phyloP scores from a whole-genome alignment of 2,329 filamentous ascomycete species.

The Fusarium nanum region DNA sequence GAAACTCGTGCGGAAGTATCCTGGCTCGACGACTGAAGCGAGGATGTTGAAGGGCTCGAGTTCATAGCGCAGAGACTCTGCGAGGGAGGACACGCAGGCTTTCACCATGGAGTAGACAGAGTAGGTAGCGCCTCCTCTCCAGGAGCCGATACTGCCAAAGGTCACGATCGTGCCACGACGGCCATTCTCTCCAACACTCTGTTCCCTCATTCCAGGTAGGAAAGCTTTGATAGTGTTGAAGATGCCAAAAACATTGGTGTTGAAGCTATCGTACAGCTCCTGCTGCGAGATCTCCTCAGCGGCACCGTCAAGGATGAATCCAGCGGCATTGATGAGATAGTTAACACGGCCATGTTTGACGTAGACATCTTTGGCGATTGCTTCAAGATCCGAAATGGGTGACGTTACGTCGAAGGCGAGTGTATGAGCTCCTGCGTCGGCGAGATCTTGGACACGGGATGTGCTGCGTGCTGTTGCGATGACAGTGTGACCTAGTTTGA shows the following conservation, averaged over 20 bases:
- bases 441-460: constrained; percentile 55
- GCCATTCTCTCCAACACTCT: constrained; percentile 43
- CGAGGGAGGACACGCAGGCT: constrained; percentile 58
- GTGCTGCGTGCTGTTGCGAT: constrained; percentile 62
- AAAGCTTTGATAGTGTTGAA: constrained; percentile 62
- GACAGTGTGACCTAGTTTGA: constrained; percentile 61
- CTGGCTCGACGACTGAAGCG: constrained; percentile 60
- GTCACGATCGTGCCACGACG: constrained; percentile 53
- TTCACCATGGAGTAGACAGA: constrained; percentile 60
- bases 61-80: constrained; percentile 58
- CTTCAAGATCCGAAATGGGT: constrained; percentile 51
- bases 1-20: constrained; percentile 65
- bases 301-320: constrained; percentile 57
- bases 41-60: constrained; percentile 59
- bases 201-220: constrained; percentile 59
- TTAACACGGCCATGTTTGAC: constrained; percentile 55
- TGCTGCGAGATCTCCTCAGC: constrained; percentile 55
- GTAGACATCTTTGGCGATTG: constrained; percentile 50
- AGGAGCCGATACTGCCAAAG: constrained; percentile 62
- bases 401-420: constrained; percentile 61
- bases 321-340: constrained; percentile 62
- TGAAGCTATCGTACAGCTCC: constrained; percentile 56
- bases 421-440: constrained; percentile 56
- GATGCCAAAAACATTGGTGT: constrained; percentile 66
- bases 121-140: constrained; percentile 52